Conservation (phyloP, 2,329 filamentous ascomycete species). For the Epicoccum nigrum region DNA sequence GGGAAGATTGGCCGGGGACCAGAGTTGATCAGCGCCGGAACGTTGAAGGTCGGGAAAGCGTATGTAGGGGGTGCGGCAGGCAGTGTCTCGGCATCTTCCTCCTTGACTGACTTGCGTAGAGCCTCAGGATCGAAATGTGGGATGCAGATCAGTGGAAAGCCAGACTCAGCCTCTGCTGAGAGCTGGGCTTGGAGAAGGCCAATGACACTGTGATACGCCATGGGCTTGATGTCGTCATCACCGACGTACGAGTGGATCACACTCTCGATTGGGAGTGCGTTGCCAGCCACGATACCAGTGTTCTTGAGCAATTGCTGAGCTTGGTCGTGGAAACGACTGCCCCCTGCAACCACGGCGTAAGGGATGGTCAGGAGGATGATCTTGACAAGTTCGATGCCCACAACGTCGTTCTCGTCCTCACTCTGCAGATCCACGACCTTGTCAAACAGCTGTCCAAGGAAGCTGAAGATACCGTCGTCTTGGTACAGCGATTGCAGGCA, state of each 20-base stretch:
- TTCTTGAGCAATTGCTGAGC: slow-evolving; percentile 84
- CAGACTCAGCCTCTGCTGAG: slow-evolving; percentile 72
- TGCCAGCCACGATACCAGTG: slow-evolving; percentile 91
- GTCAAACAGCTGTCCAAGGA: slow-evolving; percentile 88
- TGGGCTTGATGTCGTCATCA: slow-evolving; percentile 66
- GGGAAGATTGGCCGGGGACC: slow-evolving; percentile 83
- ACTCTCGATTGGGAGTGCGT: slow-evolving; percentile 81
- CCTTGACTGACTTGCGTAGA: slow-evolving; percentile 60
- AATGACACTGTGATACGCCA: slow-evolving; percentile 73
- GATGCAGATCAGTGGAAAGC: slow-evolving; percentile 75
- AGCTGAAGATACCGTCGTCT: slow-evolving; percentile 81
- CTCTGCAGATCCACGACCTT: slow-evolving; percentile 93
- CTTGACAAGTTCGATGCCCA: slow-evolving; percentile 87
- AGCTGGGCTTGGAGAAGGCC: slow-evolving; percentile 86
- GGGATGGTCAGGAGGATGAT: slow-evolving; percentile 94
- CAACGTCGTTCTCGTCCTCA: slow-evolving; percentile 86
- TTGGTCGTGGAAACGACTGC: slow-evolving; percentile 61
- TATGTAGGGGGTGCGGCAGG: slow-evolving; percentile 66
- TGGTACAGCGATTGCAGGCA: slow-evolving; percentile 81
- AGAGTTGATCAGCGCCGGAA: slow-evolving; percentile 76
- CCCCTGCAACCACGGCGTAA: slow-evolving; percentile 68
- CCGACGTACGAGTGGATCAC: slow-evolving; percentile 83
- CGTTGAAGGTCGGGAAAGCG: slow-evolving; percentile 72
- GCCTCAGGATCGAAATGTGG: slow-evolving; percentile 58
- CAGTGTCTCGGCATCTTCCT: slow-evolving; percentile 59